phyloP scores from a whole-genome alignment of 2,329 filamentous ascomycete species.

The Nigrospora oryzae region DNA sequence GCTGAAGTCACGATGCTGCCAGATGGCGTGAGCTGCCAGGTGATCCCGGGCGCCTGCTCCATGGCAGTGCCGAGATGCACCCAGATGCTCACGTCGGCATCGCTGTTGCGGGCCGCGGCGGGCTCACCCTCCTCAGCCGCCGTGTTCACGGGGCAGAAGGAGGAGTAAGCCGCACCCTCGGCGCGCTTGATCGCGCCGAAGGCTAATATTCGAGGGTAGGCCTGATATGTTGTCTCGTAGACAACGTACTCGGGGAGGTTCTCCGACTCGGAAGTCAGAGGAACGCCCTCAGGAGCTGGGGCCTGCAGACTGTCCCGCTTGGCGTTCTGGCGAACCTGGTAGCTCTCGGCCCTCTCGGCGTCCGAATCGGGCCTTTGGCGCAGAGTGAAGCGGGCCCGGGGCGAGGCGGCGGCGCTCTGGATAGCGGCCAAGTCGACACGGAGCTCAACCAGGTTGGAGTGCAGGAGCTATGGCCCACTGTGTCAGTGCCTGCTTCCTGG shows the following conservation, averaged over 20 bases:
- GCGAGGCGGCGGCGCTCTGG: constrained; percentile 21
- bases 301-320: constrained; percentile 15
- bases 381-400: constrained; percentile 27
- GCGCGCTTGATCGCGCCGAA: constrained; percentile 29
- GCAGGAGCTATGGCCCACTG: constrained; percentile 19
- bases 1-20: constrained; percentile 25
- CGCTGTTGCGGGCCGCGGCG: constrained; percentile 16
- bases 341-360: constrained; percentile 18
- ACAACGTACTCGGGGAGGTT: constrained; percentile 31
- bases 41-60: constrained; percentile 20
- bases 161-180: constrained; percentile 25
- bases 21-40: constrained; percentile 27
- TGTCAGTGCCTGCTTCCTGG: constrained; percentile 2
- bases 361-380: constrained; percentile 16
- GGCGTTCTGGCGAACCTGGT: constrained; percentile 24
- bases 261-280: constrained; percentile 18
- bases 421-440: constrained; percentile 26
- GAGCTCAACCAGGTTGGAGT: constrained; percentile 24
- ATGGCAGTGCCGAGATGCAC: constrained; percentile 27
- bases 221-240: constrained; percentile 35
- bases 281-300: constrained; percentile 19
- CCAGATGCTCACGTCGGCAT: constrained; percentile 33
- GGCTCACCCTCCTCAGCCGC: constrained; percentile 15
- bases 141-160: constrained; percentile 19
- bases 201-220: constrained; percentile 32